Evolutionary conservation across 139 green algal species (phyloP).

Genomic region (Chlamydomonas applanata): DNA sequence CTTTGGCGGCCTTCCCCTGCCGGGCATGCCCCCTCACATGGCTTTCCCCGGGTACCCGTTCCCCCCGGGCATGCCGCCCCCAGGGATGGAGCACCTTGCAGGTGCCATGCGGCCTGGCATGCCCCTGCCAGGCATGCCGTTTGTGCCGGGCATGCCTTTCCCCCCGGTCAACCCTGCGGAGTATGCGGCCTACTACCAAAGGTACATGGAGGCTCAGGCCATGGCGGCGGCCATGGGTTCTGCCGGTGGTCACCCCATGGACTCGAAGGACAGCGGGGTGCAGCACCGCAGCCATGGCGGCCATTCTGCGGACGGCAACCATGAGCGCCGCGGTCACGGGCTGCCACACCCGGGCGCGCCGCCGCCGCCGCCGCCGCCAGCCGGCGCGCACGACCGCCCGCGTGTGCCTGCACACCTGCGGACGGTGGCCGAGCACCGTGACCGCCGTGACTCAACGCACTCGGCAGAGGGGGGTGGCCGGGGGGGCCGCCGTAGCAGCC

Average conservation of each 20-base stretch:
- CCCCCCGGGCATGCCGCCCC: slow-evolving; percentile 9
- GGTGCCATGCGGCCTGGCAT: too few relatives aligned
- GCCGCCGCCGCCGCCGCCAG: background rate
- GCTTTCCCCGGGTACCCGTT: too few relatives aligned
- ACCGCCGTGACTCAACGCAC: background rate
- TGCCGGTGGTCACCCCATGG: background rate
- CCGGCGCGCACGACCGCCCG: background rate
- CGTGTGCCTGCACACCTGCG: background rate
- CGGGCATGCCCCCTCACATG: background rate
- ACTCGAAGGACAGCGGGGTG: background rate
- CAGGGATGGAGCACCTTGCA: too few relatives aligned
- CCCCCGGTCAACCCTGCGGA: slow-evolving; percentile 4
- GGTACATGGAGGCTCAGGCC: slow-evolving; percentile 28
- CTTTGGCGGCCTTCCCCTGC: background rate
- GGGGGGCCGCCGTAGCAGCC: slow-evolving; percentile 18
- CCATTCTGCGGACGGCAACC: background rate
- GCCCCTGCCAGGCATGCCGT: slow-evolving; percentile 2
- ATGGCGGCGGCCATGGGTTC: slow-evolving; percentile 18
- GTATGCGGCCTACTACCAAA: slow-evolving; percentile 33
- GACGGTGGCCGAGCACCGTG: slow-evolving; percentile 2
- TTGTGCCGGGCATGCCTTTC: background rate
- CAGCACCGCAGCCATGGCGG: slow-evolving; percentile 4
- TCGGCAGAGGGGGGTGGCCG: background rate
- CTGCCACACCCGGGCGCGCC: background rate
- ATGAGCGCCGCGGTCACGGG: background rate